A percentile compares a stretch with the other conserved stretches of the same genome.
These are phyloP conservation scores for Platanthera guangdongensis DNA, from an alignment of 106 monocot species.

Conservation along the genomic window DNA sequence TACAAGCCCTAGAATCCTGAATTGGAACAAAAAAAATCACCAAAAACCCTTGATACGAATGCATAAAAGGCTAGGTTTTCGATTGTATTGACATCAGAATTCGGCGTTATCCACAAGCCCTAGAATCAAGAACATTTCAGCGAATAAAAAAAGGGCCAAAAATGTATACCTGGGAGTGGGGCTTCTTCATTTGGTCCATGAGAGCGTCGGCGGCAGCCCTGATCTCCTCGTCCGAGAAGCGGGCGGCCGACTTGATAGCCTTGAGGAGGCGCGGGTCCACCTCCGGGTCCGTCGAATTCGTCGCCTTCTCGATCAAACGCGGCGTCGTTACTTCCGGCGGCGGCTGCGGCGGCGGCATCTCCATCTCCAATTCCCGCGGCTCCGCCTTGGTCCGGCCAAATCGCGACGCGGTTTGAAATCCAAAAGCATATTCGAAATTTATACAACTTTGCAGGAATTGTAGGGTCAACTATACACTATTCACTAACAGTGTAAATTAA, in stretches of 20 bases:
- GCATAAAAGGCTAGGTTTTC: neutral
- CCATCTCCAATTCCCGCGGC: neutral
- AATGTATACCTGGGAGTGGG: conserved; percentile 60
- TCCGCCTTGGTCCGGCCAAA: no score
- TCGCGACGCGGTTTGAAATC: no score
- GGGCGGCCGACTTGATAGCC: conserved; percentile 66
- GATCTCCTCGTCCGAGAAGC: conserved; percentile 38
- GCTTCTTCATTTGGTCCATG: conserved; percentile 70
- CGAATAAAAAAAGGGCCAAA: neutral
- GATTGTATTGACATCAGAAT: neutral
- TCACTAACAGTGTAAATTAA: no score
- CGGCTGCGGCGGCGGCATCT: conserved; percentile 3
- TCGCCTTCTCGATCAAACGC: conserved; percentile 60
- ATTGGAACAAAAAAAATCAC: neutral
- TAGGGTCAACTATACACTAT: no score
- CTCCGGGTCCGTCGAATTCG: conserved; percentile 46
- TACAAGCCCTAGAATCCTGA: neutral
- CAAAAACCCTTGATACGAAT: neutral
- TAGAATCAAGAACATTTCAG: neutral
- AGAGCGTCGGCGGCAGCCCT: conserved; percentile 32
- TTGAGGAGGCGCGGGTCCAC: conserved; percentile 58
- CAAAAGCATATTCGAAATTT: no score
- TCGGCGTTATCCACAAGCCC: neutral
- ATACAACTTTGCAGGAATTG: no score
- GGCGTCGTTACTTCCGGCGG: neutral